Conservation (phyloP, 164 flowering plant genomes). For the Berberis vulgaris region DNA sequence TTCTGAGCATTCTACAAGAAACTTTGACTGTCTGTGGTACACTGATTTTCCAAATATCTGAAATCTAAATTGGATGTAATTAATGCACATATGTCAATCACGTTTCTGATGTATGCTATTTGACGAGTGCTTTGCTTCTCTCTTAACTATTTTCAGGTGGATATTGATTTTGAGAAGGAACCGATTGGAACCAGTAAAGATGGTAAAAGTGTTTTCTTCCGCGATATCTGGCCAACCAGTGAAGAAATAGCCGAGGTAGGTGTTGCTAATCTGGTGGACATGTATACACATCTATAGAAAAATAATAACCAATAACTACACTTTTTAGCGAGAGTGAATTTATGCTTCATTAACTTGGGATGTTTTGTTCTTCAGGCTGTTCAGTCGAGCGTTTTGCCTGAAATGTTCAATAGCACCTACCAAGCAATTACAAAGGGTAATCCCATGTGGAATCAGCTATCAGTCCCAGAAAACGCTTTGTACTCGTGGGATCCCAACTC, state of each 20-base stretch:
- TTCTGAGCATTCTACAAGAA: no score
- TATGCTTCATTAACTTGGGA: slow-evolving; percentile 7
- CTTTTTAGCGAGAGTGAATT: not conserved
- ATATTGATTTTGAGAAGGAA: slow-evolving; percentile 64
- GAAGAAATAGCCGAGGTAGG: slow-evolving; percentile 62
- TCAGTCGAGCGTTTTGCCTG: slow-evolving; percentile 70
- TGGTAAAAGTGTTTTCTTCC: slow-evolving; percentile 52
- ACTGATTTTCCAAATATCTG: no score
- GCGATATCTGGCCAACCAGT: slow-evolving; percentile 55
- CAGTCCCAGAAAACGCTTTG: slow-evolving; percentile 38
- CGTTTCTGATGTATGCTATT: no score
- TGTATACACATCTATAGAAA: not conserved
- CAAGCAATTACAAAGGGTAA: slow-evolving; percentile 70
- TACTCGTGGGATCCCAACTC: slow-evolving; percentile 77
- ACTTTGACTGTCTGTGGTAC: no score
- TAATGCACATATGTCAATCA: no score
- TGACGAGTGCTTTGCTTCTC: not conserved
- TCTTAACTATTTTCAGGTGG: slow-evolving; percentile 33
- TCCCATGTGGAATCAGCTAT: slow-evolving; percentile 67
- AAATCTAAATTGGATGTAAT: no score
- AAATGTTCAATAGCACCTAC: slow-evolving; percentile 69
- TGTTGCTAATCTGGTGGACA: not conserved
- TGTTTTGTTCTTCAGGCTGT: slow-evolving; percentile 36
- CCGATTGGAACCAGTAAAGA: slow-evolving; percentile 67
- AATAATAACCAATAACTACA: not conserved